Evolutionary conservation across 345 rosid species (phyloP).

Genomic region (Rhizophora mangle): DNA sequence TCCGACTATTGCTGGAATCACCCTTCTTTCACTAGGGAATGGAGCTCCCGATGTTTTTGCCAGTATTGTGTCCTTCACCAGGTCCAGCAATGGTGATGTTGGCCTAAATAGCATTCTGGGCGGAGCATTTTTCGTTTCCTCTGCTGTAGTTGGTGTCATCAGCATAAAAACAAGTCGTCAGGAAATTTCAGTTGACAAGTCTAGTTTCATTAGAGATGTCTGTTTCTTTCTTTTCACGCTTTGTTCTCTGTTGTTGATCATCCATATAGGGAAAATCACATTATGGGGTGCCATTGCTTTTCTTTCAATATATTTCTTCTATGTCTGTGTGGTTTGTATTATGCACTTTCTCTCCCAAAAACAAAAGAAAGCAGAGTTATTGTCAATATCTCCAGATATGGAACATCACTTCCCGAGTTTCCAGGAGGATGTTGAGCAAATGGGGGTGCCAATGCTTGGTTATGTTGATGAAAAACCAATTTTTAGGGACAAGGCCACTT

Average conservation of each 20-base stretch:
- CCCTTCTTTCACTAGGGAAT: slow-evolving; percentile 82
- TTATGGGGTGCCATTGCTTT: slow-evolving; percentile 64
- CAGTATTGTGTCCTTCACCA: slow-evolving; percentile 73
- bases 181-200: slow-evolving; percentile 49
- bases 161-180: slow-evolving; percentile 36
- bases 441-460: slow-evolving; percentile 52
- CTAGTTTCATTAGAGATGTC: slow-evolving; percentile 69
- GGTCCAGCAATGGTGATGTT: slow-evolving; percentile 57
- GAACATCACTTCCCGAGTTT: neutral
- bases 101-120: slow-evolving; percentile 83
- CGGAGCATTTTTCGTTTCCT: slow-evolving; percentile 74
- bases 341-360: slow-evolving; percentile 36
- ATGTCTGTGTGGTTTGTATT: slow-evolving; percentile 56
- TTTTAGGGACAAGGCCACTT: slow-evolving; percentile 12
- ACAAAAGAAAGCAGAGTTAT: slow-evolving; percentile 10
- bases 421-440: slow-evolving; percentile 25
- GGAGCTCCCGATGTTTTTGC: slow-evolving; percentile 92
- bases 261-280: slow-evolving; percentile 49
- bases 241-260: slow-evolving; percentile 51
- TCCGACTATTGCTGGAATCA: slow-evolving; percentile 82
- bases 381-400: slow-evolving; percentile 5
- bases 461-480: slow-evolving; percentile 40
- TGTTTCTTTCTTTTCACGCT: slow-evolving; percentile 65
- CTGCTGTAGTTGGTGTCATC: slow-evolving; percentile 75
- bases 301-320: slow-evolving; percentile 53